A percentile compares a stretch with the other conserved stretches of the same genome.
Evolutionary conservation across 768 basidiomycete genomes (phyloP).

Genomic region (Roridomyces roridus): DNA sequence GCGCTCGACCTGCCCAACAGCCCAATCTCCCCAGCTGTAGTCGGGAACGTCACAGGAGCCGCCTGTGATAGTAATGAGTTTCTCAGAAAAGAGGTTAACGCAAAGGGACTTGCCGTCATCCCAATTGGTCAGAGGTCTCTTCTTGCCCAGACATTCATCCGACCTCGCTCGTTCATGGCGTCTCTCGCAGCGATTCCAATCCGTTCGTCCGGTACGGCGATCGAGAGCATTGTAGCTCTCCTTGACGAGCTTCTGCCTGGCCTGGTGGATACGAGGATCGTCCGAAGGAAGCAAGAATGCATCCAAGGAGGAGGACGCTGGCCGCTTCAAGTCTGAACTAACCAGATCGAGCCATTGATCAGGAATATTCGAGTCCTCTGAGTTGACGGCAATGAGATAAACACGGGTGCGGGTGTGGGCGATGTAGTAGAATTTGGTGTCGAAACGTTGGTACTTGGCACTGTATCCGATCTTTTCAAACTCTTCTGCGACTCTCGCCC

Average conservation of each 20-base stretch:
- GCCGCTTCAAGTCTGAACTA: slow-evolving; percentile 69
- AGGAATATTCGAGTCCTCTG: slow-evolving; percentile 64
- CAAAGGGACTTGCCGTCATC: slow-evolving; percentile 69
- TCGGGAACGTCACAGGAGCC: slow-evolving; percentile 87
- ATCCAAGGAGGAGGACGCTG: slow-evolving; percentile 89
- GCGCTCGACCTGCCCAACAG: slow-evolving; percentile 88
- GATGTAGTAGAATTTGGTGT: slow-evolving; percentile 91
- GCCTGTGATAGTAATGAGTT: slow-evolving; percentile 46
- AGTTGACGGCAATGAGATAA: slow-evolving; percentile 82
- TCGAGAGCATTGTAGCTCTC: slow-evolving; percentile 70
- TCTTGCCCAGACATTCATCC: slow-evolving; percentile 81
- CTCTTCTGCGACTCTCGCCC: slow-evolving; percentile 75
- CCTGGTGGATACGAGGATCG: slow-evolving; percentile 90
- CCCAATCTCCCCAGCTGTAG: slow-evolving; percentile 96
- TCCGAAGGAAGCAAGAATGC: slow-evolving; percentile 91
- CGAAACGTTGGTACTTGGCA: slow-evolving; percentile 72
- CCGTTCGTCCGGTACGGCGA: slow-evolving; percentile 74
- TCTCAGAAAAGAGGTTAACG: slow-evolving; percentile 2
- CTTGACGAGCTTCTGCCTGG: slow-evolving; percentile 82
- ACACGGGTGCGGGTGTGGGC: slow-evolving; percentile 94
- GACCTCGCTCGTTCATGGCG: slow-evolving; percentile 88
- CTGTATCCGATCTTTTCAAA: slow-evolving; percentile 81
- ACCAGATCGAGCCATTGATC: slow-evolving; percentile 71
- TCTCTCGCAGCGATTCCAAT: slow-evolving; percentile 93
- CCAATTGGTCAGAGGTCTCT: slow-evolving; percentile 91